phyloP scores from a whole-genome alignment of 371 early-diverging fungal species.

The Haplosporangium sp. region DNA sequence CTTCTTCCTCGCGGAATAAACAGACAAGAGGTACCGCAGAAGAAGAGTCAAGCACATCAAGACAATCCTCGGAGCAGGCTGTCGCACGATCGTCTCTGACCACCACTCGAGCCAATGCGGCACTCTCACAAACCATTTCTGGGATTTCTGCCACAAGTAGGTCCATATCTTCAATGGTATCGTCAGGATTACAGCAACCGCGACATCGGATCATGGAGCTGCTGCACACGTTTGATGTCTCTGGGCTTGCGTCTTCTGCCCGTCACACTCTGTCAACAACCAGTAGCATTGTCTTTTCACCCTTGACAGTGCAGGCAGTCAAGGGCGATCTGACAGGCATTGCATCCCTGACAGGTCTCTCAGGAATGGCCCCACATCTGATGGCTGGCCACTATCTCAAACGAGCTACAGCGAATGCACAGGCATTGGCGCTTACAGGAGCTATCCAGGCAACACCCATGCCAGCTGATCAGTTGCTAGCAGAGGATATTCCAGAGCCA shows the following conservation, averaged over 20 bases:
- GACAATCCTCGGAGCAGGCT: constrained; percentile 6
- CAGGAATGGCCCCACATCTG: constrained; percentile 56
- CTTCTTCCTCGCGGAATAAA: constrained; percentile 36
- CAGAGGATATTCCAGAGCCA: constrained; percentile 73
- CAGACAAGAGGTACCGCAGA: constrained; percentile 23
- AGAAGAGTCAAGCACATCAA: constrained; percentile 16
- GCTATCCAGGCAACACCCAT: constrained; percentile 42
- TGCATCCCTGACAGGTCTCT: constrained; percentile 44
- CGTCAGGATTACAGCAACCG: constrained; percentile 47
- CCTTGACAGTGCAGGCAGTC: constrained; percentile 55
- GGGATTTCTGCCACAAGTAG: constrained; percentile 44
- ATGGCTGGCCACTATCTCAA: constrained; percentile 55
- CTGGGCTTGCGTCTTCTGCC: constrained; percentile 45
- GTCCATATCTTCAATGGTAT: constrained; percentile 43
- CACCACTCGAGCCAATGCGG: constrained; percentile 31
- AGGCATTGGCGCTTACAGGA: constrained; percentile 44
- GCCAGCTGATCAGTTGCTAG: constrained; percentile 57
- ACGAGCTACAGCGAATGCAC: constrained; percentile 45
- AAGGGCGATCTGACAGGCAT: constrained; percentile 56
- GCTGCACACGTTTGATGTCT: constrained; percentile 45
- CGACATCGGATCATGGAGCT: constrained; percentile 47
- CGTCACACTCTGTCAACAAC: constrained; percentile 54
- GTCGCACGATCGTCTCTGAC: constrained; percentile 14
- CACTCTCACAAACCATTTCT: constrained; percentile 44
- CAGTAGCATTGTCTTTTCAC: constrained; percentile 56